phyloP scores from a whole-genome alignment of 1,284 basidiomycete species.

The Pisolithus thermaeus region DNA sequence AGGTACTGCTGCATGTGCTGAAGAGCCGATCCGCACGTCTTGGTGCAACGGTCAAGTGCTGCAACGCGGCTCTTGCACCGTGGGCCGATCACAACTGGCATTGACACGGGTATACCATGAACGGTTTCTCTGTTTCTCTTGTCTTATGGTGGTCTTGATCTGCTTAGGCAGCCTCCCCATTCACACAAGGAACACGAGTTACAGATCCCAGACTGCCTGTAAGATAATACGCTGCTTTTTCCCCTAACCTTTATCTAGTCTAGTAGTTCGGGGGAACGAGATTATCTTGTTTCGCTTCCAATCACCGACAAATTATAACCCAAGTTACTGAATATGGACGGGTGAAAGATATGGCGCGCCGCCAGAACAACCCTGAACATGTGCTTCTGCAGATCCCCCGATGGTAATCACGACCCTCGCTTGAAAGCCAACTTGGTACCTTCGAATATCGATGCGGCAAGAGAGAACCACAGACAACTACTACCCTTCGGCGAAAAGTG shows the following conservation, averaged over 20 bases:
- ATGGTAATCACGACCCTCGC: conserved; percentile 32
- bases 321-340: conserved; percentile 31
- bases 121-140: conserved; percentile 25
- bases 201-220: conserved; percentile 36
- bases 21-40: too few species aligned
- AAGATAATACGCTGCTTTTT: conserved; percentile 29
- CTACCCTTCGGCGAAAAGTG: conserved; percentile 32
- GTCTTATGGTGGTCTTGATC: neutral
- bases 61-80: too few species aligned
- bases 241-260: conserved; percentile 27
- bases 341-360: conserved; percentile 18
- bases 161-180: conserved; percentile 32
- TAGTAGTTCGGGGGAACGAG: conserved; percentile 36
- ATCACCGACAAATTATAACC: conserved; percentile 24
- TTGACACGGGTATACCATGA: conserved; percentile 41
- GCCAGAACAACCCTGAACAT: neutral
- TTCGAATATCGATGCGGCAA: conserved; percentile 32
- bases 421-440: conserved; percentile 37
- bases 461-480: conserved; percentile 44
- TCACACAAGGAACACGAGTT: conserved; percentile 32
- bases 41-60: conserved; percentile 7
- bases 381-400: conserved; percentile 27
- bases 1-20: too few species aligned
- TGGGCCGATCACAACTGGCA: conserved; percentile 41
- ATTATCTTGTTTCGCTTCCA: conserved; percentile 22